phyloP scores from a whole-genome alignment of 495 filamentous ascomycete genomes.

The Rusavskia elegans region DNA sequence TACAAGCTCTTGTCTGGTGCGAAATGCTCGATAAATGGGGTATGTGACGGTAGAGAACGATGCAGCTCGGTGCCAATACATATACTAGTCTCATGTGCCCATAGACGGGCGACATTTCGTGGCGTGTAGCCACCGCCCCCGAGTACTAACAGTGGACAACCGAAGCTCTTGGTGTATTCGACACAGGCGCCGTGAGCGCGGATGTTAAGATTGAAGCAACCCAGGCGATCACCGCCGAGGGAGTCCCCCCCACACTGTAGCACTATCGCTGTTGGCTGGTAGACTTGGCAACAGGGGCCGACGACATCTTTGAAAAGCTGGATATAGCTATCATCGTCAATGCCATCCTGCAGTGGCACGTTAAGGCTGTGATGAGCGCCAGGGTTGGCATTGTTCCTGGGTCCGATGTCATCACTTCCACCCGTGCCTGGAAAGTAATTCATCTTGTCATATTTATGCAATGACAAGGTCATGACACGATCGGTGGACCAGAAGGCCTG shows the following conservation, averaged over 20 bases:
- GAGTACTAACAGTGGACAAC: constrained; percentile 70
- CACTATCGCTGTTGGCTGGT: constrained; percentile 74
- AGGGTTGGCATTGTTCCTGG: constrained; percentile 39
- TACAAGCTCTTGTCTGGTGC: constrained; percentile 64
- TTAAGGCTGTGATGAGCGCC: constrained; percentile 51
- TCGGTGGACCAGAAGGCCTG: constrained; percentile 95
- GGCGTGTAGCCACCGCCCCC: constrained; percentile 97
- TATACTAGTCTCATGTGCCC: constrained; percentile 90
- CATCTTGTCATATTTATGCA: constrained; percentile 86
- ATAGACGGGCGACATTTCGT: constrained; percentile 86
- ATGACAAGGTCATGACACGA: constrained; percentile 88
- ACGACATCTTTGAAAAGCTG: constrained; percentile 72
- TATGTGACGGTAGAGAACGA: constrained; percentile 51
- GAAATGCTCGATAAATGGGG: constrained; percentile 68
- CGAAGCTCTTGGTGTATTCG: constrained; percentile 62
- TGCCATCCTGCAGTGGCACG: constrained; percentile 58
- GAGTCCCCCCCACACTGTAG: constrained; percentile 95
- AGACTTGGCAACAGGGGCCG: constrained; percentile 52
- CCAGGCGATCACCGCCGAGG: constrained; percentile 80
- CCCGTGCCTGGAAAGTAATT: constrained; percentile 62
- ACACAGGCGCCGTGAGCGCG: constrained; percentile 86
- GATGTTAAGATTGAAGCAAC: constrained; percentile 93
- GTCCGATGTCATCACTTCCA: constrained; percentile 40
- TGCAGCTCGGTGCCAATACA: constrained; percentile 70
- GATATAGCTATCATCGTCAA: constrained; percentile 83